Base-by-base conservation (phyloP, 257 asterid species). In the Jasminum sambac region DNA sequence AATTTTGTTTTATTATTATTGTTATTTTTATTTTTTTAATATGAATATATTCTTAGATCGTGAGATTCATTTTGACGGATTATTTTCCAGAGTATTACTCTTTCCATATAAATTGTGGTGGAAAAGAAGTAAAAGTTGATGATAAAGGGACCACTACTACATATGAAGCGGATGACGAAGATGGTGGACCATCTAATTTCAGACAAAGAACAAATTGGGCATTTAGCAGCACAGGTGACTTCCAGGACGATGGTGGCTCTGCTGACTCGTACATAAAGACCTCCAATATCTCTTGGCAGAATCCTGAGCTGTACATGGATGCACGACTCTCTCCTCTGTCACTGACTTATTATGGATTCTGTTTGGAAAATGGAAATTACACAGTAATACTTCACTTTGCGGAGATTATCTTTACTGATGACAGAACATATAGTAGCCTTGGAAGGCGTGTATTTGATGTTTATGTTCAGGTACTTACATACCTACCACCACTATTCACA, bases 371-470 rank as follows among this genome's bases (percentile, higher is more conserved):
- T 24, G 96, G 88, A 55, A 85, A 79, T 70, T 89, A 89, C 75
- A 89, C 83, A 2, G 95, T 87, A 24, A 80, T 73, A 71, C 91
- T 89, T 70, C 90, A 89, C 79, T 89, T 89, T 77, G 95, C 95
- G 0, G 96, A 89, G 83, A 84, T 89, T 75, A 83, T 80, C 78
- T 87, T 89, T 66, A 81, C 86, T 34, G 69, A 77, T 61, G 87
- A 81, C 78, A 64, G 58, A 61, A 76, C 88, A 8, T 84, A 66
- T 69, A 14, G 46, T 50, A 89, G 96, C 73, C 85, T 89, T 3
- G 95, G 96, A 59, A 85, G 87, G 80, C 94, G 96, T 69, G 17
- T 87, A 61, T 89, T 89, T 66, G 90, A 89, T 71, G 85, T 89
- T 19, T 85, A 89, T 63, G 80, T 89, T 80, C 96, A 89, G 95